Base-by-base conservation (phyloP, 2,329 filamentous ascomycete species). In the Xylaria digitata region DNA sequence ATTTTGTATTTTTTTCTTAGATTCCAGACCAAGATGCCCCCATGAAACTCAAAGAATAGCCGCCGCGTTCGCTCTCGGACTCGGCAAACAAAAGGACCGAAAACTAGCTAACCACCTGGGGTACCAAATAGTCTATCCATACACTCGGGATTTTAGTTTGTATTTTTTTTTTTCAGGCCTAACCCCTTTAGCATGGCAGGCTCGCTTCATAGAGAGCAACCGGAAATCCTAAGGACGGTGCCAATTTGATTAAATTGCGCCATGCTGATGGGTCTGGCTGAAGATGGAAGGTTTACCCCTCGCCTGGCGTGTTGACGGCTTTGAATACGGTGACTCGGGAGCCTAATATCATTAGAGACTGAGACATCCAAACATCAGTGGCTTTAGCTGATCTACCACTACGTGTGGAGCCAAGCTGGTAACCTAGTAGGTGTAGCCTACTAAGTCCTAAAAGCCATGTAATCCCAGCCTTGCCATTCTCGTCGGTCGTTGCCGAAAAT, bases 401-500 rank as follows among this genome's bases (percentile, higher is more conserved):
- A 77, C 75, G 75, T 73, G 70, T 71, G 71, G 68, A 70, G 70
- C 66, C 59, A 69, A 68, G 71, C 71, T 68, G 63, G 66, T 58
- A 73, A 62, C 68, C 56, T 15, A 55, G 32, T 40, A 46, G 64
- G 56, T 54, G 58, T 68, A 54, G 63, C 70, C 71, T 72, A 71
- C 70, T 57, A 70, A 65, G 59, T 70, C 50, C 56, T 52, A 50
- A 32, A 15, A 19, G 46, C 46, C 17, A 55, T 60, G 65, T 60
- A 66, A 64, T 60, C 49, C 59, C 70, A 70, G 72, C 70, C 75
- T 65, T 71, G 69, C 66, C 65, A 59, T 67, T 66, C 57, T 73
- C 66, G 67, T 75, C 70, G 73, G 74, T 67, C 74, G 68, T 64
- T 76, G 62, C 75, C 75, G 74, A 76, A 68, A 61, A 52, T 61